Evolutionary conservation across 2,329 filamentous ascomycete genomes (phyloP), one percentile per base, ranked within the genome.

Genomic region (Colletotrichum abscissum): DNA sequence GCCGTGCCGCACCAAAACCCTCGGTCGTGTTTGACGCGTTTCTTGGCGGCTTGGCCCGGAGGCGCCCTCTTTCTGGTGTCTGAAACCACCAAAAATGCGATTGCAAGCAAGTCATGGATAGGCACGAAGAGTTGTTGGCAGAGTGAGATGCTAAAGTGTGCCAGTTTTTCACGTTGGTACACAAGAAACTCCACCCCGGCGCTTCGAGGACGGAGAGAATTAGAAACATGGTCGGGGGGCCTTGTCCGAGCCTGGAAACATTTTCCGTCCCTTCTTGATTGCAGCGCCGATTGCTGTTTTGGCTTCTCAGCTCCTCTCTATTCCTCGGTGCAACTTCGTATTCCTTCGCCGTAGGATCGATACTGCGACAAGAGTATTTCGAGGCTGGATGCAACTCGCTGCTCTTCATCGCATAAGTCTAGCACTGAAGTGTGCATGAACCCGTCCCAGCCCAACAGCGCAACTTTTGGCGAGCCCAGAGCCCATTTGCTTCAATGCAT

Each of bases 11-110:
- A 58, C 58, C 58, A 72, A 38, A 52, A 33, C 69, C 58, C 59
- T 72, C 66, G 65, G n/a, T 33, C 42, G 59, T 62, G 70, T 73
- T 73, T 73, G 70, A 73, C 60, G 67, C 60, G 35, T 46, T 22
- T 38, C 70, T 73, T 73, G 70, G 70, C 70, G 14, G 22, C 70
- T 69, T 73, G 60, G 70, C 55, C 69, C 30, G 33, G 62, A 26
- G 66, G 42, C 59, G 59, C 19, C 54, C 66, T 54, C 28, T 24
- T 22, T 28, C n/a, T 19, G n/a, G 26, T 4, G 35, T 12, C 67
- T 70, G 70, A 73, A 70, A 73, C 70, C 55, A 9, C 16, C 16
- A 19, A 28, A 24, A 64, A 62, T 73, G 60, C 56, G 49, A 70
- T 55, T 56, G 55, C 42, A 30, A 22, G n/a, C 12, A 35, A 26